Evolutionary conservation across 768 basidiomycete genomes (phyloP).

Genomic region (Dentipellis fragilis): DNA sequence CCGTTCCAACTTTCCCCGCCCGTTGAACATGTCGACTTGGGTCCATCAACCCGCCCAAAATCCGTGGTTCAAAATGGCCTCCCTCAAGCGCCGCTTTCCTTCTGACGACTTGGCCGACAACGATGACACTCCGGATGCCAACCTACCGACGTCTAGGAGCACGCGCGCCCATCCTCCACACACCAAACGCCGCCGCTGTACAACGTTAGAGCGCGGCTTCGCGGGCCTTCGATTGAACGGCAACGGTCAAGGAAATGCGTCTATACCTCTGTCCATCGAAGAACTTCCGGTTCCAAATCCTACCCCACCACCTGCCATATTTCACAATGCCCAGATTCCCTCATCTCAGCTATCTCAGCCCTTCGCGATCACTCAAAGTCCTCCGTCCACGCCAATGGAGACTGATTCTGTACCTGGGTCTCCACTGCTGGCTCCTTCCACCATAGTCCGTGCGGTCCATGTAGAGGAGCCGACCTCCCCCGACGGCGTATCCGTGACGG

Average conservation of each 20-base stretch:
- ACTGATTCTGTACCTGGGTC: background rate
- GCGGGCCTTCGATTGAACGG: conserved; percentile 3
- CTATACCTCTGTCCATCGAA: background rate
- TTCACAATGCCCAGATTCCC: no score
- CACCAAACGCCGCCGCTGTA: conserved; percentile 8
- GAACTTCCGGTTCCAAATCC: background rate
- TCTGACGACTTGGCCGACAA: background rate
- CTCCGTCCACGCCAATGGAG: background rate
- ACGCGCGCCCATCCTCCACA: background rate
- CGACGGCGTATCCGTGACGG: background rate
- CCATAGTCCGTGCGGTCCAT: background rate
- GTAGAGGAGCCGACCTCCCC: background rate
- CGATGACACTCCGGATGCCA: background rate
- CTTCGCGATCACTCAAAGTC: background rate
- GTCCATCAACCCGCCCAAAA: conserved; percentile 24
- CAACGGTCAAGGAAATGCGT: background rate
- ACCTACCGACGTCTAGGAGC: background rate
- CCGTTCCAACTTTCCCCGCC: no score
- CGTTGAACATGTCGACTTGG: conserved; percentile 26
- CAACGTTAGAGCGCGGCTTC: conserved; percentile 7
- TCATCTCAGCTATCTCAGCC: background rate
- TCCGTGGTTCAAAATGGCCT: conserved; percentile 33
- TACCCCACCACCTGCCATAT: background rate
- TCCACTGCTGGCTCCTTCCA: background rate
- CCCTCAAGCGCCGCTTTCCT: conserved; percentile 30